Evolutionary conservation across 2,329 filamentous ascomycete species (phyloP), one percentile per base, ranked within the genome.

Genomic region (Tolypocladium amazonense): DNA sequence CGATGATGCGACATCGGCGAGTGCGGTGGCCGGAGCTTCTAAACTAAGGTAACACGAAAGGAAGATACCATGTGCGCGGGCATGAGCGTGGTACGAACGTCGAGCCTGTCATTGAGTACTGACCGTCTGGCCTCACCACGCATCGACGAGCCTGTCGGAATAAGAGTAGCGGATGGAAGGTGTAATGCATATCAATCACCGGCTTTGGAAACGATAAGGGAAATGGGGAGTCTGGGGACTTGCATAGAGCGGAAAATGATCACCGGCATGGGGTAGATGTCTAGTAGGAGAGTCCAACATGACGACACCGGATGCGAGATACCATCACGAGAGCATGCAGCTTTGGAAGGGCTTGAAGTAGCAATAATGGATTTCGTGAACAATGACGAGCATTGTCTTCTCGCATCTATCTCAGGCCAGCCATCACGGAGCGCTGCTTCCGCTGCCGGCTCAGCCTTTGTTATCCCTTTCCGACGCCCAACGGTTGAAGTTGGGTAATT

Each of bases 11-110:
- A 37, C 53, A 43, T 61, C 43, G 58, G 60, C 7, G 61, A 43
- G 57, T 61, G 60, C 37, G 60, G 62, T n/a, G 56, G 60, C 15
- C 52, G 37, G 41, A 45, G 47, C 47, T 50, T 62, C n/a, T 39
- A 56, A 52, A 27, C 18, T 11, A 59, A 60, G 30, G 56, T 57
- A 56, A 58, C 56, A 20, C 23, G 55, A 18, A 63, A 62, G 43
- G 53, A 62, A 27, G 58, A 59, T 50, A 53, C 57, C 43, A 54
- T 56, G 53, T 59, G 61, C 56, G 59, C 58, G 35, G 64, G 62
- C 56, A 61, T n/a, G 58, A 61, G 56, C 57, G 56, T 39, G 58
- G 60, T 20, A 41, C 58, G 23, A 25, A 30, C 41, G 25, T 55
- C 8, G 35, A 25, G 1, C 1, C 20, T 25, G 33, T 39, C 41